Percentiles rank a stretch among this genome's conserved stretches.
phyloP scores from a whole-genome alignment of 2,329 filamentous ascomycete species.

The Colletotrichum sp. region DNA sequence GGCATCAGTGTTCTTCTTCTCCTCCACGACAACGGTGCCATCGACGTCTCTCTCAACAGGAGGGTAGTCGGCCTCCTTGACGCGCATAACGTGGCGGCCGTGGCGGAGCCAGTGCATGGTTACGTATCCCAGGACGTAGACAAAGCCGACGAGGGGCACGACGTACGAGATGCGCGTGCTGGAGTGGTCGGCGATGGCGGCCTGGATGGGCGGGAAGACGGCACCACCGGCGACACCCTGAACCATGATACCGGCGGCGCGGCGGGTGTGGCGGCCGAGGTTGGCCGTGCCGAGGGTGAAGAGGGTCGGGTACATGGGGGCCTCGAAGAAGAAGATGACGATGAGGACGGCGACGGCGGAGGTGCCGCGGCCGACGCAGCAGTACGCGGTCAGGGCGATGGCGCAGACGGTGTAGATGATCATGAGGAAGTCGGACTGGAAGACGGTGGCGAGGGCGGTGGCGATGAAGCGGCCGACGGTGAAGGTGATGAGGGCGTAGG shows the following conservation, averaged over 20 bases:
- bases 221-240: conserved; percentile 61
- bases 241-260: conserved; percentile 69
- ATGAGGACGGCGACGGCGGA: conserved; percentile 60
- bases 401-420: conserved; percentile 43
- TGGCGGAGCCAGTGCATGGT: conserved; percentile 34
- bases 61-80: conserved; percentile 32
- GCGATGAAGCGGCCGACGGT: conserved; percentile 62
- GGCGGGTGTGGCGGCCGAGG: conserved; percentile 75
- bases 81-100: conserved; percentile 32
- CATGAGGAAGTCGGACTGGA: conserved; percentile 32
- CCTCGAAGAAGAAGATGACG: conserved; percentile 61
- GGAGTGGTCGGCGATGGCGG: conserved; percentile 45
- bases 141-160: conserved; percentile 47
- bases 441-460: conserved; percentile 55
- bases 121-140: conserved; percentile 38
- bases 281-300: conserved; percentile 64
- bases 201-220: conserved; percentile 58
- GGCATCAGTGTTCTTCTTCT: not conserved
- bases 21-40: not conserved
- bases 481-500: conserved; percentile 41
- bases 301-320: conserved; percentile 64
- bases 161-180: conserved; percentile 46
- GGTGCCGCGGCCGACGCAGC: conserved; percentile 44
- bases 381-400: conserved; percentile 39
- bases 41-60: conserved; percentile 9